phyloP scores from a whole-genome alignment of 495 filamentous ascomycete genomes.

The Penicillium canescens region DNA sequence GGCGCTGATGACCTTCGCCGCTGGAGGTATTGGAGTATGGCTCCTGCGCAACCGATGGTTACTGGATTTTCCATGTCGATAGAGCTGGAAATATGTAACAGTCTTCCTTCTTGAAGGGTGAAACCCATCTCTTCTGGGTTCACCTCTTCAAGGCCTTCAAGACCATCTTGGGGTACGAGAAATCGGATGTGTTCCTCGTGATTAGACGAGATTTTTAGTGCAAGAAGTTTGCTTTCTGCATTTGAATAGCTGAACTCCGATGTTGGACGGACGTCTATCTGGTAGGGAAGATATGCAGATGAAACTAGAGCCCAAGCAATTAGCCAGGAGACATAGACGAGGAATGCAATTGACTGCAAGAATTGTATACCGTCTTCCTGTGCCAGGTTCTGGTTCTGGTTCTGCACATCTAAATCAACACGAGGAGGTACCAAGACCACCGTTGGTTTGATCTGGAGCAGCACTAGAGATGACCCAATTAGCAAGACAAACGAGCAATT shows the following conservation, averaged over 20 bases:
- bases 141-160: constrained; percentile 44
- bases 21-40: constrained; percentile 77
- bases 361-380: constrained; percentile 25
- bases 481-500: constrained; percentile 8
- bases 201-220: constrained; percentile 42
- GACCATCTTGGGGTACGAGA: constrained; percentile 57
- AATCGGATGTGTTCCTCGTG: constrained; percentile 45
- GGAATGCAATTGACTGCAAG: no score
- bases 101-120: constrained; percentile 57
- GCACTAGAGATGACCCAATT: constrained; percentile 46
- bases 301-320: constrained; percentile 26
- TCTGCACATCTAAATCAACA: constrained; percentile 55
- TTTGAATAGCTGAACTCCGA: constrained; percentile 76
- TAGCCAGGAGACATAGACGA: background rate
- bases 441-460: constrained; percentile 77
- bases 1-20: constrained; percentile 58
- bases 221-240: constrained; percentile 67
- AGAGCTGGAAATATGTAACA: constrained; percentile 69
- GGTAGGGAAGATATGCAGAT: constrained; percentile 58
- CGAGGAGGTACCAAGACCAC: constrained; percentile 72
- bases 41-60: constrained; percentile 81
- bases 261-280: constrained; percentile 70
- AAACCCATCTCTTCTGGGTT: constrained; percentile 49
- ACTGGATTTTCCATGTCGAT: constrained; percentile 78
- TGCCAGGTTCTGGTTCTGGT: constrained; percentile 20